phyloP scores from a whole-genome alignment of 257 asterid genomes.

The Thymus mandschuricus region DNA sequence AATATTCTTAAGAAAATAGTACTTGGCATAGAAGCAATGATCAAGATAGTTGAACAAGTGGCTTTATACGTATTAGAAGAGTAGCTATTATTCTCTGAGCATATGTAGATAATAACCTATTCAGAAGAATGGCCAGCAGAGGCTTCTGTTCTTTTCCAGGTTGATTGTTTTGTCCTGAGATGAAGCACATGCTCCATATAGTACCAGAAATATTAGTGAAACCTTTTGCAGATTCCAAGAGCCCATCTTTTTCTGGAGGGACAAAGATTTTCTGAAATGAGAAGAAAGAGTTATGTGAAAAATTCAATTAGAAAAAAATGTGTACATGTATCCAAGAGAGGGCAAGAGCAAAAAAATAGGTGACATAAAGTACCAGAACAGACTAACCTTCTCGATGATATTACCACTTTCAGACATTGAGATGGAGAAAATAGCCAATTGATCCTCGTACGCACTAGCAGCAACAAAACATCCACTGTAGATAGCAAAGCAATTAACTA shows the following conservation, averaged over 20 bases:
- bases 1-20: conserved; percentile 11
- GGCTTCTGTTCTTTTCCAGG: conserved; percentile 61
- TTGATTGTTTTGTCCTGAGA: conserved; percentile 61
- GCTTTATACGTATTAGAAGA: conserved; percentile 25
- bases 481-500: conserved; percentile 50
- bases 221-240: conserved; percentile 54
- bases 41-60: conserved; percentile 10
- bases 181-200: conserved; percentile 99
- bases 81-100: conserved; percentile 27
- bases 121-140: conserved; percentile 81
- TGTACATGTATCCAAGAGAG: conserved; percentile 12
- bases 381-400: conserved; percentile 75
- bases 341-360: conserved; percentile 18
- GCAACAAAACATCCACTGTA: conserved; percentile 95
- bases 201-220: conserved; percentile 73
- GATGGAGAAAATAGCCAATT: conserved; percentile 75
- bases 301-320: conserved; percentile 25
- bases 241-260: conserved; percentile 72
- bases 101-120: conserved; percentile 58
- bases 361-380: conserved; percentile 16
- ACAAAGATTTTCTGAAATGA: conserved; percentile 61
- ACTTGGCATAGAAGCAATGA: conserved; percentile 22
- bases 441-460: conserved; percentile 90
- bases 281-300: conserved; percentile 31
- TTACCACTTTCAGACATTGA: conserved; percentile 65